Base-by-base conservation (phyloP, 1,284 basidiomycete genomes). In the Athelia sp. region DNA sequence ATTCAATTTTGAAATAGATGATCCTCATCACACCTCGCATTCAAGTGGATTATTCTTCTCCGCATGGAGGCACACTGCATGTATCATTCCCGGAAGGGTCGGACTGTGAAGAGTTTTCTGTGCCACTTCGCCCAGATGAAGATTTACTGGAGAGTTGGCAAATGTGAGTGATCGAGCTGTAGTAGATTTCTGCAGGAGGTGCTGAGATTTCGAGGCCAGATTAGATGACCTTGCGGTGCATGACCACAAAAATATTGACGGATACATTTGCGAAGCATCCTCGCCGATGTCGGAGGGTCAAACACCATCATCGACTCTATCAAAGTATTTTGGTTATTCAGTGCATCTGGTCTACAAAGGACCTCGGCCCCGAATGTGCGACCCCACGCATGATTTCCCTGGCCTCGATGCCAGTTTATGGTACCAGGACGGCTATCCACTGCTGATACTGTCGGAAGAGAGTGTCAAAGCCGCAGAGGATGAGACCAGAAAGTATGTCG, bases 361-460 rank as follows among this genome's bases (percentile, higher is more conserved):
- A 10, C 77, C 78, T 0, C 65, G 70, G 9, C 69, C 72, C 22
- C 80, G 87, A 9, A 52, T 53, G 1, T 77, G 78, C 53, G 67
- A 65, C 14, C 70, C 80, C 4, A 86, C 84, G 1, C 38, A 52
- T 4, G 66, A 68, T 11, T 83, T 81, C 57, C 84, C 86, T 1
- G 59, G 74, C 13, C 67, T 88, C 38, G 67, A 77, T 29, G 79
- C 76, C 14, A 75, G 69, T 14, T 67, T 78, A 4, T 66, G 73
- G 50, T 90, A 79, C 62, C 87, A 89, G 61, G 87, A 90, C 57
- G 82, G 77, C 46, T 90, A 79, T 59, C 87, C 87, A 0, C 59
- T 90, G 47, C 65, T 87, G 31, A 57, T 89, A 10, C 68, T 83
- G 17, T 83, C 81, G 31, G 76, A 81, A 58, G 87, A 88, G 66